Base-by-base conservation (phyloP, 768 basidiomycete species). In the Rhodotorula graminis region DNA sequence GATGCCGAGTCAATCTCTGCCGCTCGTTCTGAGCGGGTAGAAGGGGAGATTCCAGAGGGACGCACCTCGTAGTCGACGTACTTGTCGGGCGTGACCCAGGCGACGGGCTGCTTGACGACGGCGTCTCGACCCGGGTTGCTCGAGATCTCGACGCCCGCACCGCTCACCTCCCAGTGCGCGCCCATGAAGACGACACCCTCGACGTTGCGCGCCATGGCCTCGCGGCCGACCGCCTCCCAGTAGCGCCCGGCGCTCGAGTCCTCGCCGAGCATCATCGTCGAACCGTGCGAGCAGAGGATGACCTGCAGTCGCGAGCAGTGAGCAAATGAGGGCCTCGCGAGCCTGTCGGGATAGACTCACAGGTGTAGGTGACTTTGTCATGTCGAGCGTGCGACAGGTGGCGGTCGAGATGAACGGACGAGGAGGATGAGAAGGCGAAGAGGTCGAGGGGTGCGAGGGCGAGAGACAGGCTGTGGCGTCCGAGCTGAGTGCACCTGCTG, bases 121-220 rank as follows among this genome's bases (percentile, higher is more conserved):
- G 65, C 57, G 31, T 62, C 47, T 10, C 9, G 14, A 9, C 58
- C 64, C 33, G 71, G 63, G 40, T 76, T 76, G 37, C 42, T 63
- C 4, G 72, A 62, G 9, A 76, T 69, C 67, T 69, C 55, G 49
- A 76, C 55, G 42, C 65, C 68, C 21, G 60, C 63, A 1, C 68
- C 75, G n/a, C 46, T 61, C 33, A 67, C 64, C 46, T 76, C 75
- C 75, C 75, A 76, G 57, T 76, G 75, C 21, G 72, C 72, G 37
- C 75, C 72, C 71, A 76, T 73, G 61, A 71, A 73, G 29, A 76
- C 75, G 37, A 76, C 72, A n/a, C 67, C 58, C 44, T 74, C 60
- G 12, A 76, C 61, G n/a, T 68, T 68, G 33, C 72, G 71, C 49
- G 40, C 52, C 31, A 69, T 65, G 9, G 71, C 71, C 50, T 76